Base-by-base conservation (phyloP, 2,329 filamentous ascomycete genomes). In the Aspergillus fijiensis region DNA sequence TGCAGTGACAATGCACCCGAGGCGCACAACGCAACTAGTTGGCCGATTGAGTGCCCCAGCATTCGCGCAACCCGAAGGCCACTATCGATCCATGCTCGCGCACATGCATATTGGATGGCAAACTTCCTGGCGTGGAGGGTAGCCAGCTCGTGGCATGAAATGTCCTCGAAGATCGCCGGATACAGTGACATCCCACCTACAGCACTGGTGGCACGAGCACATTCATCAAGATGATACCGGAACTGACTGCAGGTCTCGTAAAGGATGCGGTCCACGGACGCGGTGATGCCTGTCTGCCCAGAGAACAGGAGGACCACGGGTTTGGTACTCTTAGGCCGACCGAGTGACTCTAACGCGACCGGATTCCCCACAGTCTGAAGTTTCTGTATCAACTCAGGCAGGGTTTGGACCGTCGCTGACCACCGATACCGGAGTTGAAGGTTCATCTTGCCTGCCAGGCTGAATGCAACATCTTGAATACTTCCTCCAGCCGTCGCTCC, bases 21-120 rank as follows among this genome's bases (percentile, higher is more conserved):
- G 0, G 77, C 65, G 29, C 70, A 71, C 1, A 78, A 63, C 0
- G 74, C 75, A 0, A 73, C 74, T 1, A 78, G 61, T 51, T 79
- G 68, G 4, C 77, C 77, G 57, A 79, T 72, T 57, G 72, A 75
- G 55, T 78, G 76, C 0, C 77, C 77, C 2, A 80, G 55, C 2
- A 80, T 21, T 0, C 70, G 66, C 5, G 60, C 65, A 4, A 73
- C 63, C 23, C 72, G 51, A 1, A 79, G 45, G 0, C 77, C 77
- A 12, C 64, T 66, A 19, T 77, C 73, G 2, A 79, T 69, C 78
- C 78, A 80, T 2, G 64, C 51, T 52, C 60, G 68, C 0, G 77
- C 76, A 25, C 65, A 72, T 0, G 78, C 59, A 53, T 78, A 78
- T 55, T 80, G 77, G 14, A 74, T 47, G 0, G 77, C 65, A 45